A percentile compares a stretch with the other conserved stretches of the same genome.
Evolutionary conservation across 345 rosid species (phyloP).

Genomic region (Zanthoxylum bungeanum): DNA sequence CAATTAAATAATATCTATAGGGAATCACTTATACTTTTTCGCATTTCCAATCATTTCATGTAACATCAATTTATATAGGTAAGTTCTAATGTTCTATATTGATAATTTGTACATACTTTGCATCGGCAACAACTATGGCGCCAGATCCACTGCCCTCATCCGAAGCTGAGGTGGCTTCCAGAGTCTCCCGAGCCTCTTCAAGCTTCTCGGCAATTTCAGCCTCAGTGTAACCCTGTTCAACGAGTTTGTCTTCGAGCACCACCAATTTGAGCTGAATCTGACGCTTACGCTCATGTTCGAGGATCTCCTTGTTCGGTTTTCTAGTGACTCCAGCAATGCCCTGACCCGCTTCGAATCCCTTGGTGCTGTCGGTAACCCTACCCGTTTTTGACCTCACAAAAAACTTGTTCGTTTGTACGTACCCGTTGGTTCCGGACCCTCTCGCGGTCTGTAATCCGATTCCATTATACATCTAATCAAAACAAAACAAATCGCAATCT

Average conservation of each 20-base stretch:
- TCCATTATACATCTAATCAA: slow-evolving; percentile 73
- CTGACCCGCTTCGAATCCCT: slow-evolving; percentile 71
- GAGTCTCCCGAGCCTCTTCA: slow-evolving; percentile 59
- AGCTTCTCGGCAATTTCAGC: slow-evolving; percentile 80
- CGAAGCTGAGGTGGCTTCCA: slow-evolving; percentile 57
- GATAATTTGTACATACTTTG: slow-evolving; percentile 26
- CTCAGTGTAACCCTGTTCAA: slow-evolving; percentile 78
- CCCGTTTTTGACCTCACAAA: slow-evolving; percentile 73
- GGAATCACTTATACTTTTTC: no score
- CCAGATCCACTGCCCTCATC: slow-evolving; percentile 36
- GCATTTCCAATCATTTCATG: not conserved
- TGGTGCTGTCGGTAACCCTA: slow-evolving; percentile 49
- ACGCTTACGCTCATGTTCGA: slow-evolving; percentile 90
- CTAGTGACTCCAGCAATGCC: slow-evolving; percentile 83
- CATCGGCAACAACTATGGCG: no score
- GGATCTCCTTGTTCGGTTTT: slow-evolving; percentile 80
- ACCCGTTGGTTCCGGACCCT: slow-evolving; percentile 98
- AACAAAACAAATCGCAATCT: not conserved
- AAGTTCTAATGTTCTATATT: no score
- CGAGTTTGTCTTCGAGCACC: slow-evolving; percentile 73
- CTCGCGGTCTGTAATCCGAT: slow-evolving; percentile 89
- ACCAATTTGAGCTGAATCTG: slow-evolving; percentile 89
- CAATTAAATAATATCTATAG: no score
- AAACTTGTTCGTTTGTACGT: slow-evolving; percentile 83
- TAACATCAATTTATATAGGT: no score